Percentiles rank a stretch among this genome's conserved stretches.
Evolutionary conservation across 441 rosid species (phyloP).

Genomic region (Arabidopsis lyrata): DNA sequence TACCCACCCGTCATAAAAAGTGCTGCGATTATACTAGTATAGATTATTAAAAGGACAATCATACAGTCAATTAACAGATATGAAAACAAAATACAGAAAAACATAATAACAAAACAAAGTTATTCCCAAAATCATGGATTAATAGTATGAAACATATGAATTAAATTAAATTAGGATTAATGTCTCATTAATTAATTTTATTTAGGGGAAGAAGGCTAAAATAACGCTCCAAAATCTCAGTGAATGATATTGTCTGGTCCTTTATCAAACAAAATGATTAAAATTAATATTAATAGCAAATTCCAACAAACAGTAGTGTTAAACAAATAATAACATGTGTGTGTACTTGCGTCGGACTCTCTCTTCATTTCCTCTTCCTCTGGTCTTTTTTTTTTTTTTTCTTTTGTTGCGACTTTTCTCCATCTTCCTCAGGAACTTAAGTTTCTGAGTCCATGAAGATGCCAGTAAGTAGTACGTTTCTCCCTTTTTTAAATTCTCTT

Average conservation of each 20-base stretch:
- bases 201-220: slow-evolving; percentile 20
- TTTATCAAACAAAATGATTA: slow-evolving; percentile 42
- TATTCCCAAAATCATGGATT: background rate
- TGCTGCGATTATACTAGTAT: too few species aligned
- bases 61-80: background rate
- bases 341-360: slow-evolving; percentile 47
- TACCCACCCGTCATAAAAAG: too few species aligned
- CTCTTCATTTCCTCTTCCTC: slow-evolving; percentile 37
- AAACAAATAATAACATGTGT: slow-evolving; percentile 51
- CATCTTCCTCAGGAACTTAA: slow-evolving; percentile 43
- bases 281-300: slow-evolving; percentile 34
- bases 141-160: too few species aligned
- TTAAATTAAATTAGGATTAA: too few species aligned
- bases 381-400: background rate
- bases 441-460: slow-evolving; percentile 72
- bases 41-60: background rate
- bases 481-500: slow-evolving; percentile 34
- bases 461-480: slow-evolving; percentile 99
- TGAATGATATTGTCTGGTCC: slow-evolving; percentile 47
- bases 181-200: background rate
- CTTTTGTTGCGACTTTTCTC: slow-evolving; percentile 39
- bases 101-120: background rate
- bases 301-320: slow-evolving; percentile 37
- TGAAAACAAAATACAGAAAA: background rate
- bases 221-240: slow-evolving; percentile 6